phyloP scores from a whole-genome alignment of 768 basidiomycete genomes.

The Kwoniella sp. region DNA sequence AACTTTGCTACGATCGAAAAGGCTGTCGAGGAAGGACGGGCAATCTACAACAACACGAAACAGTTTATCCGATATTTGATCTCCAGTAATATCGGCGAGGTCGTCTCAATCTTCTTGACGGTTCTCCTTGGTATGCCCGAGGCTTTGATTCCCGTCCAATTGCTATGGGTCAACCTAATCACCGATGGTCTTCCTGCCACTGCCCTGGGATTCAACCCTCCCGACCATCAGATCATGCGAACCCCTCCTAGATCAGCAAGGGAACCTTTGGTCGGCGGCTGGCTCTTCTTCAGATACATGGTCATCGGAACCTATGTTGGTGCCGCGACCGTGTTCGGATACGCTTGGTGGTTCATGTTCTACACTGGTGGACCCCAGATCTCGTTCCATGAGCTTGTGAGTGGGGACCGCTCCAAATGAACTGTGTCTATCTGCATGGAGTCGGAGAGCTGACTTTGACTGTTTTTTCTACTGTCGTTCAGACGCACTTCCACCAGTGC shows the following conservation, averaged over 20 bases:
- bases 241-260: constrained; percentile 85
- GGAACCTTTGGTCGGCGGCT: constrained; percentile 86
- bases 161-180: constrained; percentile 97
- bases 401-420: constrained; percentile 52
- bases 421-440: neutral
- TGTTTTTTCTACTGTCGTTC: neutral
- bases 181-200: constrained; percentile 94
- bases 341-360: constrained; percentile 98
- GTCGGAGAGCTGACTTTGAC: constrained; percentile 5
- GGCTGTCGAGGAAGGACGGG: constrained; percentile 94
- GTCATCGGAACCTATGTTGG: constrained; percentile 93
- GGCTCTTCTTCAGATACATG: constrained; percentile 96
- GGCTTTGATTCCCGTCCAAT: constrained; percentile 93
- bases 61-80: constrained; percentile 98
- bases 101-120: constrained; percentile 91
- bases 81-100: constrained; percentile 96
- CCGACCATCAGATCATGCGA: constrained; percentile 92
- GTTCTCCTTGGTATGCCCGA: constrained; percentile 99
- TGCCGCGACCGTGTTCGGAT: constrained; percentile 91
- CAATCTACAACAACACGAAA: constrained; percentile 99
- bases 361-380: constrained; percentile 91
- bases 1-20: constrained; percentile 97
- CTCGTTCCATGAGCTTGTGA: constrained; percentile 84
- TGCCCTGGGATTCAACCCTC: constrained; percentile 95
- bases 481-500: constrained; percentile 98